Conservation (phyloP, 345 rosid genomes). For the Microcos paniculata region DNA sequence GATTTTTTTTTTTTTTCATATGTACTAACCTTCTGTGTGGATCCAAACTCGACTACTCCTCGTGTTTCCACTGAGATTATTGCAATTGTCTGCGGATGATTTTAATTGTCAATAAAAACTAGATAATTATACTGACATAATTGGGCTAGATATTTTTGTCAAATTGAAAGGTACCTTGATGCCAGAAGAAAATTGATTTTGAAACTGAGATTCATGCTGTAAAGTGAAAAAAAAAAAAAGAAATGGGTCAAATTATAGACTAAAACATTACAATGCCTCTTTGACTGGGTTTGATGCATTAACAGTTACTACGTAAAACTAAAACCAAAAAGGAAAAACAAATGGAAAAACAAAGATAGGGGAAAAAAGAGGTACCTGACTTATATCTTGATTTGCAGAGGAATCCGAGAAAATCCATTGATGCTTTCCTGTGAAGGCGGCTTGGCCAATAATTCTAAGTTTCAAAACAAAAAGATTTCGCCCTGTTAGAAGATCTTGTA, state of each 20-base stretch:
- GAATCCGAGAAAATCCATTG: conserved; percentile 65
- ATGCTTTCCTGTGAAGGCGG: conserved; percentile 69
- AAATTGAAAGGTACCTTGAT: conserved; percentile 41
- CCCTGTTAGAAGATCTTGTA: neutral
- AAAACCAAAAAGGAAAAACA: neutral
- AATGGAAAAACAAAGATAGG: neutral
- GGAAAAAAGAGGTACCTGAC: conserved; percentile 33
- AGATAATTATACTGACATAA: neutral
- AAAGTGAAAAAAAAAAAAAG: neutral
- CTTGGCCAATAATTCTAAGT: conserved; percentile 58
- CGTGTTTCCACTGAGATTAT: conserved; percentile 56
- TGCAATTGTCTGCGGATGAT: conserved; percentile 66
- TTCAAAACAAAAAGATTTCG: conserved; percentile 12
- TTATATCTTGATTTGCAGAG: conserved; percentile 16
- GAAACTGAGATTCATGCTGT: conserved; percentile 44
- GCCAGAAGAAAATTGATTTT: conserved; percentile 44
- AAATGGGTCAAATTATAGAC: neutral
- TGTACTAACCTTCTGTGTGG: conserved; percentile 65
- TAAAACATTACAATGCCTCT: neutral
- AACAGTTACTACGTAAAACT: too few species aligned
- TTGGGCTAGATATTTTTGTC: neutral
- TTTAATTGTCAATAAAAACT: conserved; percentile 12
- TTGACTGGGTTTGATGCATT: too few species aligned
- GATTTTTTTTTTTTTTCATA: neutral
- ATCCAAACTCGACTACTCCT: conserved; percentile 86